Evolutionary conservation across 768 basidiomycete genomes (phyloP).

Genomic region (Leccinum disarticulatum): DNA sequence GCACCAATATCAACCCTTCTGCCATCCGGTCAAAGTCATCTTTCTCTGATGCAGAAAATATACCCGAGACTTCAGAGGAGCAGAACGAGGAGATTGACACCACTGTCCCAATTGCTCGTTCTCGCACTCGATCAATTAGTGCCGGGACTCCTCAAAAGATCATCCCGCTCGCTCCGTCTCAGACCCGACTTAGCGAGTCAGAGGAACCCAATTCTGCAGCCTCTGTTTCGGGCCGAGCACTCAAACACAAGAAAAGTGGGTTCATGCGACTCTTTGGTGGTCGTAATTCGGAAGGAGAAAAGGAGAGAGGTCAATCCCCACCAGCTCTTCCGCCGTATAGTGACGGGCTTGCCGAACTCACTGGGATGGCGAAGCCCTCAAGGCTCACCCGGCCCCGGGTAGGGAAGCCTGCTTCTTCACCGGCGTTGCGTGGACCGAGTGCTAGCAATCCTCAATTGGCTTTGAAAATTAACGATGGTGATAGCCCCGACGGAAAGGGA

Average conservation of each 20-base stretch:
- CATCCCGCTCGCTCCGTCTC: constrained; percentile 36
- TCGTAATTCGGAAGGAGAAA: constrained; percentile 33
- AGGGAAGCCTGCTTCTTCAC: constrained; percentile 44
- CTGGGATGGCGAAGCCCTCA: constrained; percentile 32
- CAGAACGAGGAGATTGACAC: constrained; percentile 28
- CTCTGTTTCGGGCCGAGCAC: constrained; percentile 39
- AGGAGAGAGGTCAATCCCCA: constrained; percentile 44
- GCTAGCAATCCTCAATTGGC: constrained; percentile 18
- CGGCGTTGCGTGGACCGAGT: constrained; percentile 30
- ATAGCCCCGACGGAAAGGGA: constrained; percentile 21
- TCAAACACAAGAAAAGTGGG: constrained; percentile 80
- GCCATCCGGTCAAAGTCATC: constrained; percentile 27
- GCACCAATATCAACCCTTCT: constrained; percentile 42
- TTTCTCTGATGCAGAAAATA: constrained; percentile 36
- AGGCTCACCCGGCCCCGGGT: constrained; percentile 32
- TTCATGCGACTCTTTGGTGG: constrained; percentile 78
- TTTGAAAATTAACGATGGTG: constrained; percentile 7
- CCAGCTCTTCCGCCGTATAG: constrained; percentile 55
- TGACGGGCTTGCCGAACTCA: constrained; percentile 35
- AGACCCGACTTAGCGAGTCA: constrained; percentile 40
- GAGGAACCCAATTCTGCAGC: constrained; percentile 36
- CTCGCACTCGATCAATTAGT: constrained; percentile 63
- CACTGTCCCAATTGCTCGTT: constrained; percentile 23
- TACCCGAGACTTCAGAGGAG: constrained; percentile 20
- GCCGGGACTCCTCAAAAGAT: constrained; percentile 51